phyloP scores from a whole-genome alignment of 2,329 filamentous ascomycete species.

The Chaetomiaceae sp. region DNA sequence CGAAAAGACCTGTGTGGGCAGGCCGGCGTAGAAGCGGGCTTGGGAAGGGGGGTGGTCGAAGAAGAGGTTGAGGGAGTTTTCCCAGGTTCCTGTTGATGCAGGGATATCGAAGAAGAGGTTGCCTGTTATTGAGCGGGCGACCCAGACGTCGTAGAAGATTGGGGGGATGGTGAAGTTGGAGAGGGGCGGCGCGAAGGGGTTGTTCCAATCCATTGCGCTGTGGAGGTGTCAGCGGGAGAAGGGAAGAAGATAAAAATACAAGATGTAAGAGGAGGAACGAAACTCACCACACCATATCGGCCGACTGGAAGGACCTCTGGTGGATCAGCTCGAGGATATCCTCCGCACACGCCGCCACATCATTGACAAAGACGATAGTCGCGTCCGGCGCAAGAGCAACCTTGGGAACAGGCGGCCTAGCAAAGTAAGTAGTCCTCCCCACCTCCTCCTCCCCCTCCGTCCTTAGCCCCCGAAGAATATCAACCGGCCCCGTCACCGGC shows the following conservation, averaged over 20 bases:
- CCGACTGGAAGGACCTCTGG: constrained; percentile 42
- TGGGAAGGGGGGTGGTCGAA: constrained; percentile 40
- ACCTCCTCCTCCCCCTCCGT: background rate
- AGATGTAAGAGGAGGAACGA: background rate
- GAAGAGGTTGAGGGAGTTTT: constrained; percentile 46
- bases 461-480: no score
- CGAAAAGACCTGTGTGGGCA: constrained; percentile 54
- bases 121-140: constrained; percentile 47
- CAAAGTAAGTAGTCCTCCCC: constrained; percentile 34
- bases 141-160: constrained; percentile 55
- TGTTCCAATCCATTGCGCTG: constrained; percentile 45
- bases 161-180: constrained; percentile 33
- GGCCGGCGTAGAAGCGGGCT: constrained; percentile 31
- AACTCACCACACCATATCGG: constrained; percentile 48
- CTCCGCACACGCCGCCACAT: constrained; percentile 48
- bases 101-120: constrained; percentile 52
- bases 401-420: background rate
- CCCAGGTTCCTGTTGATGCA: constrained; percentile 38
- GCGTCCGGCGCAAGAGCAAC: background rate
- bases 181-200: background rate
- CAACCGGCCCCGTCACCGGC: background rate
- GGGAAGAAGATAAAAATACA: constrained; percentile 29
- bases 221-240: background rate
- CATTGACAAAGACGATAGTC: constrained; percentile 50
- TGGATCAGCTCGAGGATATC: constrained; percentile 54